A percentile compares a stretch with the other conserved stretches of the same genome.
Evolutionary conservation across 768 basidiomycete genomes (phyloP).

Genomic region (Mycena metata): DNA sequence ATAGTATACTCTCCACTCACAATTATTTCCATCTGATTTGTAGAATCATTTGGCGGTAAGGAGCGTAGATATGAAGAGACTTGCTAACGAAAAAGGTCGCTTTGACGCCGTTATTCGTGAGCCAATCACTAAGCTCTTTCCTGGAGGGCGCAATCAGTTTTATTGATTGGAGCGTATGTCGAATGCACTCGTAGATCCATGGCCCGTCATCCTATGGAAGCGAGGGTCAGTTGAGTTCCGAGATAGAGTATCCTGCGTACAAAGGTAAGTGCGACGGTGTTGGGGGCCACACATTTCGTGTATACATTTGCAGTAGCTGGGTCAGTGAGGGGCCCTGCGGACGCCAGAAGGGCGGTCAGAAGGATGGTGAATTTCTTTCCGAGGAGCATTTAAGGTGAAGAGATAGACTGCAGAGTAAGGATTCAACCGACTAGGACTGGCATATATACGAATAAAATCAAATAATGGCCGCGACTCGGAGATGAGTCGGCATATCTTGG

Average conservation of each 20-base stretch:
- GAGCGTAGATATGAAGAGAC: conserved; percentile 1
- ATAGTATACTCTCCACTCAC: background rate
- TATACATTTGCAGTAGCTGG: background rate
- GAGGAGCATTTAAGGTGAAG: background rate
- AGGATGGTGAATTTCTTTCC: background rate
- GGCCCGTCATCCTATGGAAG: conserved; percentile 35
- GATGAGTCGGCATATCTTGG: conserved; percentile 8
- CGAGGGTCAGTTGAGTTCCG: background rate
- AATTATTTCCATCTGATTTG: conserved; percentile 40
- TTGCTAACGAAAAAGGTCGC: conserved; percentile 50
- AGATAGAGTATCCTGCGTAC: conserved; percentile 13
- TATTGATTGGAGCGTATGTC: background rate
- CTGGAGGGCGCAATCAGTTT: background rate
- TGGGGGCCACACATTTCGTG: conserved; percentile 14
- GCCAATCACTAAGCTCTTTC: conserved; percentile 23
- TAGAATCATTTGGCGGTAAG: background rate
- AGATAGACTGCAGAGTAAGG: background rate
- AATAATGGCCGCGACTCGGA: background rate
- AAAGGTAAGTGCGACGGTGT: conserved; percentile 36
- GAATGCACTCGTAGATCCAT: conserved; percentile 19
- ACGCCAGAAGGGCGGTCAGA: background rate
- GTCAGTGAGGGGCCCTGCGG: background rate
- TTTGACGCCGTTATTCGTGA: conserved; percentile 31
- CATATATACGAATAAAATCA: background rate
- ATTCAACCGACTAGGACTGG: background rate